Evolutionary conservation across 2,329 filamentous ascomycete species (phyloP).

Genomic region (Dactylellina parvicollis): DNA sequence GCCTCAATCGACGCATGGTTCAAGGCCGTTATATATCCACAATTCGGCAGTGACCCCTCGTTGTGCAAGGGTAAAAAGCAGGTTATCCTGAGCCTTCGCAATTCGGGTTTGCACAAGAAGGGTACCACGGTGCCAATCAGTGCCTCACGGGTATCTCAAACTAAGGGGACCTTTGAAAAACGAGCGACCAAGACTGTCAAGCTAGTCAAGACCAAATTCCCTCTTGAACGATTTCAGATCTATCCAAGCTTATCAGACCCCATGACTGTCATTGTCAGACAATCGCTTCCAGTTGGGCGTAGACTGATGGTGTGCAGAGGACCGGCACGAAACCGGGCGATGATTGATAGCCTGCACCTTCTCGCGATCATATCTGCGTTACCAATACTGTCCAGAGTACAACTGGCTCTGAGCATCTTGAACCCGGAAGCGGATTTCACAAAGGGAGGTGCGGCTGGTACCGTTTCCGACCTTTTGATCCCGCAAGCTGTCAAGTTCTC

Average conservation of each 20-base stretch:
- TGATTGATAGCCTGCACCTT: constrained; percentile 11
- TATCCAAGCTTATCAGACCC: background rate
- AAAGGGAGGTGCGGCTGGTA: constrained; percentile 2
- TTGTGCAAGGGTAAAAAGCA: constrained; percentile 14
- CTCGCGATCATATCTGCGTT: constrained; percentile 6
- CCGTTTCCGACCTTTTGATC: background rate
- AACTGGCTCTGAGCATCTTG: background rate
- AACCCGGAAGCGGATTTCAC: background rate
- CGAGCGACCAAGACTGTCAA: constrained; percentile 14
- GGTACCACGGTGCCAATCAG: background rate
- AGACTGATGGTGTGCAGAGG: constrained; percentile 19
- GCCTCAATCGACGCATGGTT: constrained; percentile 4
- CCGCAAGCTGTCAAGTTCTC: constrained; percentile 12
- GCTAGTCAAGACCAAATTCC: constrained; percentile 19
- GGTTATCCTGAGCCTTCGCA: constrained; percentile 13
- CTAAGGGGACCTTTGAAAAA: constrained; percentile 19
- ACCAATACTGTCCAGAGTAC: background rate
- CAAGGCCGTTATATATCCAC: constrained; percentile 19
- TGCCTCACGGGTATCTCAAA: background rate
- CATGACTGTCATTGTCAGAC: constrained; percentile 3
- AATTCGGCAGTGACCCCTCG: constrained; percentile 16
- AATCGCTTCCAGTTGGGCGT: constrained; percentile 4
- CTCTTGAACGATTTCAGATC: constrained; percentile 24
- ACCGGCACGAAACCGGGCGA: background rate
- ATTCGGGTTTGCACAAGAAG: constrained; percentile 10